These are phyloP conservation scores for Tephrocybe sp. DNA, from an alignment of 768 basidiomycete species.

Conservation along the genomic window DNA sequence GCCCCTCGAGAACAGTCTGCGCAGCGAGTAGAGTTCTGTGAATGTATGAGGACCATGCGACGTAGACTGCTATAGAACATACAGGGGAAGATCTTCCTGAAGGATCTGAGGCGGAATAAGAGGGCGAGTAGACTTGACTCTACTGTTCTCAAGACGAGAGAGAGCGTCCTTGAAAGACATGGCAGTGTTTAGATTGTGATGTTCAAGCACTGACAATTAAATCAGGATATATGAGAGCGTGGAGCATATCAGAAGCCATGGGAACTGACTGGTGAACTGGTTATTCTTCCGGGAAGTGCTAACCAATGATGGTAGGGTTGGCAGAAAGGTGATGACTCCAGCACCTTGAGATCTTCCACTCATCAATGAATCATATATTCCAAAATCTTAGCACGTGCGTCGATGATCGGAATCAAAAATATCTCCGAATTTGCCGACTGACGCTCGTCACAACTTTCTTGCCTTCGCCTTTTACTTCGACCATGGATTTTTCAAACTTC, in stretches of 20 bases:
- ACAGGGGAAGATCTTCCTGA: slow-evolving; percentile 91
- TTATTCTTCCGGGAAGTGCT: no score
- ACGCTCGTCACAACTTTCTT: slow-evolving; percentile 9
- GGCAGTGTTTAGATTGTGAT: slow-evolving; percentile 48
- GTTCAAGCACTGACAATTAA: slow-evolving; percentile 39
- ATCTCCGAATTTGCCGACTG: slow-evolving; percentile 15
- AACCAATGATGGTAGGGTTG: no score
- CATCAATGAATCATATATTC: not conserved
- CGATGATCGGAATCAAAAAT: slow-evolving; percentile 2
- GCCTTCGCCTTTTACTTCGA: slow-evolving; percentile 9
- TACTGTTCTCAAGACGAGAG: slow-evolving; percentile 77
- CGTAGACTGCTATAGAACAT: slow-evolving; percentile 23
- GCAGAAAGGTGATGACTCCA: no score
- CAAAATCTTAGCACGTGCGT: slow-evolving; percentile 3
- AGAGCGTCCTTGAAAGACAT: slow-evolving; percentile 80
- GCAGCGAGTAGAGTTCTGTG: slow-evolving; percentile 73
- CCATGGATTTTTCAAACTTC: slow-evolving; percentile 91
- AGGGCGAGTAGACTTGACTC: slow-evolving; percentile 84
- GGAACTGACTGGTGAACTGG: not conserved
- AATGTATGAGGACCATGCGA: slow-evolving; percentile 7
- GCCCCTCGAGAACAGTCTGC: slow-evolving; percentile 87
- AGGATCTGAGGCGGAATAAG: slow-evolving; percentile 94
- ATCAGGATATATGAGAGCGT: slow-evolving; percentile 1
- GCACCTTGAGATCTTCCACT: no score
- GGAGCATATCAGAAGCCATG: no score